A percentile compares a stretch with the other conserved stretches of the same genome.
Conservation (phyloP, 345 rosid genomes). For the Eucalyptus pauciflora region DNA sequence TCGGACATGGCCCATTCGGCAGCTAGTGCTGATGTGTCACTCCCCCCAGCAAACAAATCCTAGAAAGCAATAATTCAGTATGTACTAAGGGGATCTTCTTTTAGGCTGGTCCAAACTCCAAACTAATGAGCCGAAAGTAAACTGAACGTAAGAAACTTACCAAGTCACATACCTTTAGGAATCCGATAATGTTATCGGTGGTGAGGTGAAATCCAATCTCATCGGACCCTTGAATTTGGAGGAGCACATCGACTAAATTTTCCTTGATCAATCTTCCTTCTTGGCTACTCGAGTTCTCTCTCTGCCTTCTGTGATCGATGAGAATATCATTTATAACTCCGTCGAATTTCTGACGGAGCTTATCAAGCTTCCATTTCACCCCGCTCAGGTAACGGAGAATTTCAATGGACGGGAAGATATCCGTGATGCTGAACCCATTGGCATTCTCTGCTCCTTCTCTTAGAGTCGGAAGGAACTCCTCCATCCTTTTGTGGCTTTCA, state of each 20-base stretch:
- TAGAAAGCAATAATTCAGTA: neutral
- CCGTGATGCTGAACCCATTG: neutral
- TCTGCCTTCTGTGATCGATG: neutral
- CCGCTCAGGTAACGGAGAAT: neutral
- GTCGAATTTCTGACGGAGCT: neutral
- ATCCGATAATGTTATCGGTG: neutral
- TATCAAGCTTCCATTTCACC: neutral
- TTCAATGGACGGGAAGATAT: neutral
- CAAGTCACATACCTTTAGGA: neutral
- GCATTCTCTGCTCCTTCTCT: neutral
- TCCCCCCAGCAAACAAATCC: slow-evolving; percentile 1
- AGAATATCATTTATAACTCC: neutral
- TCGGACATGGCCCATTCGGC: slow-evolving; percentile 18
- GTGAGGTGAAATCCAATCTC: neutral
- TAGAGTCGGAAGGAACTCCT: neutral
- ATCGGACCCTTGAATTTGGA: neutral
- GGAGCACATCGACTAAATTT: neutral
- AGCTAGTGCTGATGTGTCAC: neutral
- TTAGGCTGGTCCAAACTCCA: neutral
- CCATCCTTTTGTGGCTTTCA: neutral
- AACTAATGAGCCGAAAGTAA: too few species aligned
- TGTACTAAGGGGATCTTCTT: too few species aligned
- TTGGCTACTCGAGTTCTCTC: neutral
- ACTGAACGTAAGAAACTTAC: too few species aligned
- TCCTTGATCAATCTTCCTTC: too few species aligned